Conservation (phyloP, 1,139 yeast species). For the Saccharomycopsis crataegensis region DNA sequence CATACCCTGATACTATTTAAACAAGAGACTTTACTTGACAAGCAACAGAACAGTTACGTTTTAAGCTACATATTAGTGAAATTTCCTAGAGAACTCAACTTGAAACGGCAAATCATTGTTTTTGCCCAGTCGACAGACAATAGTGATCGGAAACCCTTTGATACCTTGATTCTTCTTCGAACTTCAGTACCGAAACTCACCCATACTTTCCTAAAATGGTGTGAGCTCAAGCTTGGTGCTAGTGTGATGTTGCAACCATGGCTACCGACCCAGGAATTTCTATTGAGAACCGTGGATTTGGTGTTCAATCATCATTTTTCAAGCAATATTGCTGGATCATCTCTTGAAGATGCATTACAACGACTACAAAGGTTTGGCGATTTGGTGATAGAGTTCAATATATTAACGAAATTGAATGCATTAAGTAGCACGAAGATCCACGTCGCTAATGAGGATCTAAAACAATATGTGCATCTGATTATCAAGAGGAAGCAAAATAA, state of each 20-base stretch:
- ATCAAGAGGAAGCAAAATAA: not conserved
- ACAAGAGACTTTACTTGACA: not conserved
- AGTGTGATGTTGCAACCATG: not conserved
- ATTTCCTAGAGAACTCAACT: constrained; percentile 3
- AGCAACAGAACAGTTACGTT: not conserved
- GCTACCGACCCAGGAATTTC: not conserved
- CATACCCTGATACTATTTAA: constrained; percentile 2
- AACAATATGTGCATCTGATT: not conserved
- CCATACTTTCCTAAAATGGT: constrained; percentile 5
- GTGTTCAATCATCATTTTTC: not conserved
- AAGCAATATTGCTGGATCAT: not conserved
- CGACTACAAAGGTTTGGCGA: constrained; percentile 1
- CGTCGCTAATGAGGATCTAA: constrained; percentile 4
- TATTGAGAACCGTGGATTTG: not conserved
- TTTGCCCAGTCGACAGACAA: constrained; percentile 1
- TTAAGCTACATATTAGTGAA: constrained; percentile 5
- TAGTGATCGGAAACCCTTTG: not conserved
- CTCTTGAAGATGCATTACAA: not conserved
- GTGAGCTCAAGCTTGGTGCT: constrained; percentile 3
- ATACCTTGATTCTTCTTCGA: constrained; percentile 2
- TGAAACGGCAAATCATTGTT: constrained; percentile 6
- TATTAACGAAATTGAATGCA: constrained; percentile 1
- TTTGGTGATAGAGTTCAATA: constrained; percentile 5
- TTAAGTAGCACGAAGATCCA: constrained; percentile 2
- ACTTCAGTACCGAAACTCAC: not conserved